A percentile compares a stretch with the other conserved stretches of the same genome.
phyloP scores from a whole-genome alignment of 176 grass and related monocot genomes.

The Triticum aestivum region DNA sequence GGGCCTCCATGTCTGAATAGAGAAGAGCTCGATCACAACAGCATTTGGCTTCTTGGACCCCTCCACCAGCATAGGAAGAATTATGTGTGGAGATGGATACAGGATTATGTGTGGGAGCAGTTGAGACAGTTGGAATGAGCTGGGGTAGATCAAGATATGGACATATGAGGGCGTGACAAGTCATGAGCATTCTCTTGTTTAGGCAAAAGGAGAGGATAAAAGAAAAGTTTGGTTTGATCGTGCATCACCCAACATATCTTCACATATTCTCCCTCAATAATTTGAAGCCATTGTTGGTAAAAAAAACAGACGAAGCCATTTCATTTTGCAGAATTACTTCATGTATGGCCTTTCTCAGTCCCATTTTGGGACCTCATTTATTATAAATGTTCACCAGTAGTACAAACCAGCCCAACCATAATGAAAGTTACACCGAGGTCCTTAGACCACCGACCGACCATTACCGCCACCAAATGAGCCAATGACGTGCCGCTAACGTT shows the following conservation, averaged over 20 bases:
- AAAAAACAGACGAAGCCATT: not conserved
- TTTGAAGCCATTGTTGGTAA: constrained; percentile 4
- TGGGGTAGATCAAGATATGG: constrained; percentile 11
- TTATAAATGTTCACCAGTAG: no score
- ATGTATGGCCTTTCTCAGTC: no score
- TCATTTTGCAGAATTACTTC: no score
- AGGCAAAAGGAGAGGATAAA: not conserved
- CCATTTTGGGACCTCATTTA: no score
- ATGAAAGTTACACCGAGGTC: no score
- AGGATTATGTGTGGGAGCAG: constrained; percentile 33
- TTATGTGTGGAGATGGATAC: not conserved
- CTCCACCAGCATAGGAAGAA: not conserved
- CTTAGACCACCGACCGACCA: no score
- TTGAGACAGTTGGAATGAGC: constrained; percentile 33
- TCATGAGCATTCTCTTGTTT: constrained; percentile 1
- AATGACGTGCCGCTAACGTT: no score
- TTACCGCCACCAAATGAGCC: no score
- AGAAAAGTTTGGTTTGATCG: constrained; percentile 39
- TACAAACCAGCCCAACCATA: no score
- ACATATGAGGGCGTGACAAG: constrained; percentile 3
- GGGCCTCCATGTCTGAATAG: not conserved
- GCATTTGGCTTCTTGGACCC: not conserved
- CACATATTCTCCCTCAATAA: constrained; percentile 21
- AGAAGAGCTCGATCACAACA: not conserved
- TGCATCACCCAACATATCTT: not conserved